Evolutionary conservation across 371 early-diverging fungal species (phyloP).

Genomic region (Syncephalis plumigaleata): DNA sequence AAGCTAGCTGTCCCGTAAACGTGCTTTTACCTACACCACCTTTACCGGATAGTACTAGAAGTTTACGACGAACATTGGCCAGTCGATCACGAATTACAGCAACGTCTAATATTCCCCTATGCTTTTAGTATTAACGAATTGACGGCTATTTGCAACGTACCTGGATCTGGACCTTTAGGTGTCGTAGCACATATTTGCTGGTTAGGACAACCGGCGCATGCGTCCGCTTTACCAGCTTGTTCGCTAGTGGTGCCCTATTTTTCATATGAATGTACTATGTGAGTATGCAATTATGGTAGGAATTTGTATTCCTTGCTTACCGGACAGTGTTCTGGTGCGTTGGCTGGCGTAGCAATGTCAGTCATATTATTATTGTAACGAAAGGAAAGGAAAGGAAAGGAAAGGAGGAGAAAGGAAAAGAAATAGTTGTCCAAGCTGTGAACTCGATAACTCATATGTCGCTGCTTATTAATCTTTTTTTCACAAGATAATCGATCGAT

Average conservation of each 20-base stretch:
- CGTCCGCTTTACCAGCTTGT: slow-evolving; percentile 78
- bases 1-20: slow-evolving; percentile 61
- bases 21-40: slow-evolving; percentile 98
- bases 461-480: too few relatives aligned
- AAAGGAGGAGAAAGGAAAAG: too few relatives aligned
- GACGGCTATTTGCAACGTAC: slow-evolving; percentile 10
- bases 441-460: too few relatives aligned
- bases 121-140: background rate
- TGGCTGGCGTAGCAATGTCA: slow-evolving; percentile 16
- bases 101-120: slow-evolving; percentile 25
- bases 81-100: slow-evolving; percentile 53
- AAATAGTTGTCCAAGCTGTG: too few relatives aligned
- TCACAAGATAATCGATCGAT: too few relatives aligned
- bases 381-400: too few relatives aligned
- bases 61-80: slow-evolving; percentile 45
- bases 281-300: background rate
- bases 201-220: slow-evolving; percentile 97
- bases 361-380: too few relatives aligned
- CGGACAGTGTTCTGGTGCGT: slow-evolving; percentile 55
- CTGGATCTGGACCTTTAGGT: slow-evolving; percentile 91
- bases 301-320: slow-evolving; percentile 14
- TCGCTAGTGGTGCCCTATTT: slow-evolving; percentile 77
- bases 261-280: background rate
- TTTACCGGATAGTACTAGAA: slow-evolving; percentile 96
- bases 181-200: slow-evolving; percentile 77